phyloP scores from a whole-genome alignment of 2,329 filamentous ascomycete genomes.

The Sporothrix humicola region DNA sequence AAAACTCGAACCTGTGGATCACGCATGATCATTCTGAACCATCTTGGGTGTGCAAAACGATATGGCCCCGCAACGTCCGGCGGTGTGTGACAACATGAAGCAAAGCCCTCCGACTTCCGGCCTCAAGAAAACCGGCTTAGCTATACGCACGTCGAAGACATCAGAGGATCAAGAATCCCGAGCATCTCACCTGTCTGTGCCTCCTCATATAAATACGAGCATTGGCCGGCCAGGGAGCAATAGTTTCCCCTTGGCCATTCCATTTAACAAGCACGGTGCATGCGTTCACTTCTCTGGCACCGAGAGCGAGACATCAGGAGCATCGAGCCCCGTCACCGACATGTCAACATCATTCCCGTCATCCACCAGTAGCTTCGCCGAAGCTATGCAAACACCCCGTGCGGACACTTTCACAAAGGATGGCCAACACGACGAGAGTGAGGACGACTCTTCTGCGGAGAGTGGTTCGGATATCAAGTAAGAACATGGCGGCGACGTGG shows the following conservation, averaged over 20 bases:
- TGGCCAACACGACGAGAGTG: conserved; percentile 9
- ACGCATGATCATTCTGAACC: conserved; percentile 1
- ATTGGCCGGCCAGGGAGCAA: background rate
- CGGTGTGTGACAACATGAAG: conserved; percentile 27
- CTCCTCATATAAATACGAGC: too few species aligned
- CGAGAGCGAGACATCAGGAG: conserved; percentile 37
- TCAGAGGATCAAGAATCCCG: background rate
- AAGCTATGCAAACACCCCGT: conserved; percentile 28
- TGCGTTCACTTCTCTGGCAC: conserved; percentile 9
- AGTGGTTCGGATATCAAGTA: conserved; percentile 36
- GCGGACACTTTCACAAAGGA: conserved; percentile 30
- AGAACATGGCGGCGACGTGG: background rate
- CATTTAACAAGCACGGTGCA: conserved; percentile 19
- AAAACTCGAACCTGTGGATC: background rate
- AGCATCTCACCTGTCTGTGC: background rate
- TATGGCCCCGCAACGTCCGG: conserved; percentile 30
- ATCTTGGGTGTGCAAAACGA: conserved; percentile 15
- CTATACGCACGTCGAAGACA: conserved; percentile 2
- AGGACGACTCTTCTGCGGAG: background rate
- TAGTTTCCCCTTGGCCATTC: background rate
- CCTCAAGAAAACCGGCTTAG: conserved; percentile 27
- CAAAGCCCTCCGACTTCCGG: background rate
- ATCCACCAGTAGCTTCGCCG: conserved; percentile 35
- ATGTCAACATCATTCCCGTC: conserved; percentile 34
- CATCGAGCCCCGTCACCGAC: conserved; percentile 37